Base-by-base conservation (phyloP, 352 stramenopile genomes). In the Peronospora belbahrii region DNA sequence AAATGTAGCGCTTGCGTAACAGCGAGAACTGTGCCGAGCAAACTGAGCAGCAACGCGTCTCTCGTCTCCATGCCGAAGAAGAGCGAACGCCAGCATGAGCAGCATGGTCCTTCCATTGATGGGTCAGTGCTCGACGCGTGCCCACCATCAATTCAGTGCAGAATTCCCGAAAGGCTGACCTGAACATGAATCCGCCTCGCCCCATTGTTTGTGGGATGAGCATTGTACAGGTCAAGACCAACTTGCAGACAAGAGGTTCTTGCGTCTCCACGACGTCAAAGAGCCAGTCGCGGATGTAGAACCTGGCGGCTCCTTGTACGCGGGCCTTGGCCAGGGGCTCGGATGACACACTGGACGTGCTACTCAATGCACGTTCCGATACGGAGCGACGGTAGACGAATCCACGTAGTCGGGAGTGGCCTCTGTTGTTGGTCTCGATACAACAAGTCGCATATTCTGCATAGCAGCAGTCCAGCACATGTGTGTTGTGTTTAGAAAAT, bases 341-440 rank as follows among this genome's bases (percentile, higher is more conserved):
- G 5, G 58, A 30, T 28, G 57, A 86, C 39, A 50, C 62, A 51
- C 32, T 72, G 52, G 43, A 81, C 52, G 60, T 69, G 38, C 63
- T 63, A 35, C 65, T 79, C 3, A 83, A 46, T 5, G 52, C 50
- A 11, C 61, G 47, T 27, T 78, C 67, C 27, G 84, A 76, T n/a
- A 87, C 63, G 4, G 74, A 89, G 33, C 78, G 70, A 1, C 78
- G 73, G 56, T 89, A 89, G 33, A 89, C 65, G 48, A 81, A 86
- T 9, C 67, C 78, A n/a, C 67, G 66, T 1, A 59, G 52, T 27
- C 59, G 42, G 8, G 52, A 45, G 42, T 60, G 46, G 25, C 58
- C 58, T 32, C 60, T 38, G 10, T 37, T 48, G 48, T 69, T 65
- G n/a, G 38, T 43, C 32, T 54, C 27, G 3, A 52, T 62, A 40